A percentile compares a stretch with the other conserved stretches of the same genome.
Conservation (phyloP, 768 basidiomycete species). For the Leccinum rimulosum region DNA sequence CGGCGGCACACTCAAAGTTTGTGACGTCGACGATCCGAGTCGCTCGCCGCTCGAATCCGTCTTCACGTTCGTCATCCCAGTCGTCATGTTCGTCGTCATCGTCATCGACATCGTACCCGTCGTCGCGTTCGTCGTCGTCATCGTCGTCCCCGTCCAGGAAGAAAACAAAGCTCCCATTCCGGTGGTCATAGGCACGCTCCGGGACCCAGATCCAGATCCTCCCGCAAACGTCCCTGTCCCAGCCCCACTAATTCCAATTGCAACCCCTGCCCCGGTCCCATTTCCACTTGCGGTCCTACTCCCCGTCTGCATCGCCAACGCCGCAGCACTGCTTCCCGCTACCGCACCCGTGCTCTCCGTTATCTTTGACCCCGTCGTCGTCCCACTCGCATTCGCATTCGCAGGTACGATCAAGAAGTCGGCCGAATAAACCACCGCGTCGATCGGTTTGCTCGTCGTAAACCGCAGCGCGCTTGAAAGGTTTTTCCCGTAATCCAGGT, state of each 20-base stretch:
- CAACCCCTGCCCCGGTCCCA: neutral
- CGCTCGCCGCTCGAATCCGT: neutral
- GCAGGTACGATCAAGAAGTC: conserved; percentile 43
- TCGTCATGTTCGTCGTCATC: neutral
- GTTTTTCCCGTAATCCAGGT: neutral
- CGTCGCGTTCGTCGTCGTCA: neutral
- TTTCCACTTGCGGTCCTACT: neutral
- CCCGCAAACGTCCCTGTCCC: neutral
- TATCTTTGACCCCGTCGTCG: neutral
- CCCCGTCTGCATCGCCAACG: conserved; percentile 8
- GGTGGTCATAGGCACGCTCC: conserved; percentile 3
- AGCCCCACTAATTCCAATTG: neutral
- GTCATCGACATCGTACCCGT: conserved; percentile 1
- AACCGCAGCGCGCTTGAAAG: conserved; percentile 33
- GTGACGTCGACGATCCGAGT: neutral
- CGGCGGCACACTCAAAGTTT: conserved; percentile 3
- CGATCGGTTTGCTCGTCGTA: conserved; percentile 22
- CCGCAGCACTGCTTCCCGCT: conserved; percentile 1
- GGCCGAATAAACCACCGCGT: conserved; percentile 45
- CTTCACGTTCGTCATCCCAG: neutral
- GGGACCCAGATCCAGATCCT: conserved; percentile 3
- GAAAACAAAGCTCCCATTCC: conserved; percentile 1
- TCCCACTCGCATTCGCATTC: conserved; percentile 14
- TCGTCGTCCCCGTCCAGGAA: conserved; percentile 2
- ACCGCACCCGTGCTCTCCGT: neutral